Evolutionary conservation across 2,329 filamentous ascomycete genomes (phyloP), one percentile per base, ranked within the genome.

Genomic region (Ambrosiella cleistominuta): DNA sequence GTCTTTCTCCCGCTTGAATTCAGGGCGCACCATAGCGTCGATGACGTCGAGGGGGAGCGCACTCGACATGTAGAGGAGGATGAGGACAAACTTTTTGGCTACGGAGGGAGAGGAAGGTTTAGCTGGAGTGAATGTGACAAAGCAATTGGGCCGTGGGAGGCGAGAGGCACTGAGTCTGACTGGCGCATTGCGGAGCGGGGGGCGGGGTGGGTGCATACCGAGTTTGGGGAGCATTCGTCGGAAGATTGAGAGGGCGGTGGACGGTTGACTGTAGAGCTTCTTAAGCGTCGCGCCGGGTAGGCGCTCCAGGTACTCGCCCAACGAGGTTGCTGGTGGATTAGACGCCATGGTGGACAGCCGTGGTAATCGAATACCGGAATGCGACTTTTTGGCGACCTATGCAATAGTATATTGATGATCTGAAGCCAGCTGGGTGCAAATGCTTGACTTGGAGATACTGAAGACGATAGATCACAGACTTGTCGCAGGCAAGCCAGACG

Each of bases 61-160:
- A 9, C 79, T 76, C 45, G 88, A 86, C 74, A 94, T 85, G 72
- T 95, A 98, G 3, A 98, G 81, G 66, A 98, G 82, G 44, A 87
- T 86, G 85, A 96, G 95, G 61, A 98, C 91, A 66, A 98, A 85
- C 13, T 83, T 88, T 76, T 98, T 97, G 64, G 93, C 91, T 88
- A 44, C 47, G 53, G 38, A 27, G 27, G 36, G 58, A 39, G 37
- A 57, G 56, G 12, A 27, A 36, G 11, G 37, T n/a, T 38, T 13
- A 55, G 44, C 44, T 17, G 5, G 19, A 19, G 11, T 13, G 39
- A n/a, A 40, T 38, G 37, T 40, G 36, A 55, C 53, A 13, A 15
- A 13, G 35, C 38, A 38, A 44, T 55, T 13, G 39, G 35, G 27
- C 27, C 27, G 27, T 27, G 27, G 4, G 27, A 27, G 27, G 27